Evolutionary conservation across 768 basidiomycete genomes (phyloP).

Genomic region (Rhodocollybia butyracea): DNA sequence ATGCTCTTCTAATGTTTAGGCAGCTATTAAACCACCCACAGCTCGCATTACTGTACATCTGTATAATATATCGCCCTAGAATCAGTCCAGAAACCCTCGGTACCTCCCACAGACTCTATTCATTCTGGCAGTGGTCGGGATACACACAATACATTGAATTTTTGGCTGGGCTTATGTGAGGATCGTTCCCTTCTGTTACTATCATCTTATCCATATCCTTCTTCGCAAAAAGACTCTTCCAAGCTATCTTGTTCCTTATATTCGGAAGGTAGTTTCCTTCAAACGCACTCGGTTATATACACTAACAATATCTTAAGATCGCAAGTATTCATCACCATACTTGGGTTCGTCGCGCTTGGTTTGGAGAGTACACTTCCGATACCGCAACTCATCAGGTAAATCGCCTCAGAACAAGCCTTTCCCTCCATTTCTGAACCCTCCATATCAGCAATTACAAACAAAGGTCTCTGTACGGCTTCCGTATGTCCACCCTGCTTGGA

Average conservation of each 20-base stretch:
- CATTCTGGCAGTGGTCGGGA: slow-evolving; percentile 84
- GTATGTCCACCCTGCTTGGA: slow-evolving; percentile 76
- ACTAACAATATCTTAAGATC: too few species aligned
- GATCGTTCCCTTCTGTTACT: slow-evolving; percentile 2
- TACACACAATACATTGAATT: slow-evolving; percentile 83
- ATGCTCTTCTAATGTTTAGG: slow-evolving; percentile 7
- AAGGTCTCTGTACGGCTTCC: slow-evolving; percentile 80
- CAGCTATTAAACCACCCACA: slow-evolving; percentile 25
- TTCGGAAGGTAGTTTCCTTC: too few species aligned
- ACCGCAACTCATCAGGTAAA: slow-evolving; percentile 76
- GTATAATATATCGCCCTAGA: slow-evolving; percentile 66
- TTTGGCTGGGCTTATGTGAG: slow-evolving; percentile 74
- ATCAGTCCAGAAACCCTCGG: slow-evolving; percentile 57
- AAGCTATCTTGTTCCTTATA: slow-evolving; percentile 73
- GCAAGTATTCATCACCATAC: slow-evolving; percentile 51
- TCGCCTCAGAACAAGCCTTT: not conserved
- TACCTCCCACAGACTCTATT: slow-evolving; percentile 60
- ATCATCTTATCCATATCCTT: too few species aligned
- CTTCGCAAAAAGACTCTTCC: slow-evolving; percentile 66
- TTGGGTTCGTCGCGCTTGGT: slow-evolving; percentile 79
- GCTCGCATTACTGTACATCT: slow-evolving; percentile 80
- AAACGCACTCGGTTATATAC: too few species aligned
- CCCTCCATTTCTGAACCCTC: not conserved
- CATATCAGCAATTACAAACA: slow-evolving; percentile 68
- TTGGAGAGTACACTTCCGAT: slow-evolving; percentile 85